Evolutionary conservation across 2,329 filamentous ascomycete genomes (phyloP).

Genomic region (Apiospora pterosperma): DNA sequence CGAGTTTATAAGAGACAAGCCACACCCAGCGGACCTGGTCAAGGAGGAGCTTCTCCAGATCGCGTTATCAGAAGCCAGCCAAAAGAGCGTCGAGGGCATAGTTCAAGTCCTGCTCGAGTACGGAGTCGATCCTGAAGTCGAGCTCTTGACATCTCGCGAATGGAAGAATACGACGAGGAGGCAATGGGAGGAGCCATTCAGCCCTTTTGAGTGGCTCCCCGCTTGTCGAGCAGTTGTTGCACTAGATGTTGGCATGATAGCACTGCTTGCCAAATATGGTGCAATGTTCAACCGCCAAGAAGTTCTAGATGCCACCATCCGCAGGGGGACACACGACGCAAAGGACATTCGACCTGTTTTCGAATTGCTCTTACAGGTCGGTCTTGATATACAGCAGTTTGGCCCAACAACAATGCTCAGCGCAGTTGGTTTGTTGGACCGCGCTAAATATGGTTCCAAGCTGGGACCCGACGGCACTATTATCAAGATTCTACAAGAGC

Average conservation of each 20-base stretch:
- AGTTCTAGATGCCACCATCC: not conserved
- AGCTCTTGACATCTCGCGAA: not conserved
- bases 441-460: fast-evolving
- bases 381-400: not conserved
- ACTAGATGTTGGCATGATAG: not conserved
- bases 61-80: not conserved
- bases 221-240: not conserved
- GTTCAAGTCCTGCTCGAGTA: not conserved
- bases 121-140: not conserved
- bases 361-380: not conserved
- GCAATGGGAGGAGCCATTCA: no score
- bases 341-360: not conserved
- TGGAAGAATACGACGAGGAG: no score
- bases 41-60: not conserved
- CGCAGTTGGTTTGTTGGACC: not conserved
- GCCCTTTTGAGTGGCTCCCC: no score
- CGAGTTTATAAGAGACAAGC: not conserved
- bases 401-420: not conserved
- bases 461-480: not conserved
- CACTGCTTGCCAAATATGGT: not conserved
- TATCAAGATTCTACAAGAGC: not conserved
- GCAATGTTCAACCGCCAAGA: not conserved
- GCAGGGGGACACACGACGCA: fast-evolving
- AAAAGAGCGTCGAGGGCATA: not conserved
- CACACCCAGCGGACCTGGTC: not conserved